Percentiles rank a stretch among this genome's conserved stretches.
Evolutionary conservation across 2,329 filamentous ascomycete species (phyloP).

Genomic region (Penicillium sp.): DNA sequence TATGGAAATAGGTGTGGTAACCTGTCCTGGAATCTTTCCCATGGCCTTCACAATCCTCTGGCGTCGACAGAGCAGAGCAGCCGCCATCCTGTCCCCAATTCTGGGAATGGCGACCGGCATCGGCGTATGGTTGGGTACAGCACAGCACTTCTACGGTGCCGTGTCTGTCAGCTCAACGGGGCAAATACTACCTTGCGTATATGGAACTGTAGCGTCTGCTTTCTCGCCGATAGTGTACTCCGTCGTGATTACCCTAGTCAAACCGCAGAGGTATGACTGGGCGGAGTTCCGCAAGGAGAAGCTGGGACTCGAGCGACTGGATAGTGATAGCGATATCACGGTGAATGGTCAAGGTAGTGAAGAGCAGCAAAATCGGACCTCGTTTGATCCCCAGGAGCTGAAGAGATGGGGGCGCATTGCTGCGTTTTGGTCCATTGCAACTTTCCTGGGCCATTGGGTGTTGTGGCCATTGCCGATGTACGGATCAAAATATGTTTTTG

Average conservation of each 20-base stretch:
- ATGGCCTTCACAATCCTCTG: slow-evolving; percentile 48
- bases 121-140: slow-evolving; percentile 46
- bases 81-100: slow-evolving; percentile 45
- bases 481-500: slow-evolving; percentile 44
- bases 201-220: slow-evolving; percentile 47
- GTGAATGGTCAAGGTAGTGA: too few relatives aligned
- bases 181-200: slow-evolving; percentile 44
- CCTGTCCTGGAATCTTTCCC: slow-evolving; percentile 48
- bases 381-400: slow-evolving; percentile 29
- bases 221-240: slow-evolving; percentile 47
- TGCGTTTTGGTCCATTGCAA: slow-evolving; percentile 42
- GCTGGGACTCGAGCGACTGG: slow-evolving; percentile 23
- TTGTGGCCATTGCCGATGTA: slow-evolving; percentile 51
- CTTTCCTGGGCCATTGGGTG: slow-evolving; percentile 48
- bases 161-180: slow-evolving; percentile 45
- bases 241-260: slow-evolving; percentile 40
- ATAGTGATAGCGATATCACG: too few relatives aligned
- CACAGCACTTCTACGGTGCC: slow-evolving; percentile 40
- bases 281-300: slow-evolving; percentile 31
- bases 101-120: slow-evolving; percentile 46
- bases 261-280: slow-evolving; percentile 39
- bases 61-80: slow-evolving; percentile 43
- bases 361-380: too few relatives aligned
- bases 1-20: slow-evolving; percentile 42
- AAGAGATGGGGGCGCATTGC: slow-evolving; percentile 44